phyloP scores from a whole-genome alignment of 371 early-diverging fungal genomes.

The Basidiobolus heterosporus region DNA sequence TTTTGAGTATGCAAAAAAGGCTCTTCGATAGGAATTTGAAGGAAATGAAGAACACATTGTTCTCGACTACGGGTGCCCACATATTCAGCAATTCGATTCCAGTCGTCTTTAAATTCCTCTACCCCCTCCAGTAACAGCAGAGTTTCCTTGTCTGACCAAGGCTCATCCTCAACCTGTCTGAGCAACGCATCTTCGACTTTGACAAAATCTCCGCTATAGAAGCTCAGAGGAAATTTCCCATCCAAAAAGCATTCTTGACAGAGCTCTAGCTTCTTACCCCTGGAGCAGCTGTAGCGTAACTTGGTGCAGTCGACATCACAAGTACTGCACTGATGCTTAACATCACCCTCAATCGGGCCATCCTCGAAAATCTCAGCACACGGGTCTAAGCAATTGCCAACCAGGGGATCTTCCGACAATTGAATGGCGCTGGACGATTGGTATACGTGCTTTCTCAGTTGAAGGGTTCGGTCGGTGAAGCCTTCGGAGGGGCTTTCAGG shows the following conservation, averaged over 20 bases:
- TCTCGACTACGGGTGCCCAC: slow-evolving; percentile 85
- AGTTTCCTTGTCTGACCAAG: slow-evolving; percentile 91
- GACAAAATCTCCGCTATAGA: slow-evolving; percentile 77
- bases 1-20: slow-evolving; percentile 34
- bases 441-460: not conserved
- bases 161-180: slow-evolving; percentile 32
- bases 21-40: slow-evolving; percentile 91
- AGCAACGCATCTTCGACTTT: slow-evolving; percentile 31
- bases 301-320: slow-evolving; percentile 79
- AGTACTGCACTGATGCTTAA: slow-evolving; percentile 44
- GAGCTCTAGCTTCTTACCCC: slow-evolving; percentile 63
- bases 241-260: slow-evolving; percentile 80
- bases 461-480: not conserved
- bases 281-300: slow-evolving; percentile 61
- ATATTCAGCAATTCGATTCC: slow-evolving; percentile 84
- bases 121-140: slow-evolving; percentile 85
- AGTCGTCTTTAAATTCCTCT: slow-evolving; percentile 91
- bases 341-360: slow-evolving; percentile 2
- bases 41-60: slow-evolving; percentile 86
- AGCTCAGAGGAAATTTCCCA: slow-evolving; percentile 79
- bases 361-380: slow-evolving; percentile 5
- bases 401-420: slow-evolving; percentile 24
- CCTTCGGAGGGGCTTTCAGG: too few relatives aligned
- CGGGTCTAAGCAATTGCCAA: slow-evolving; percentile 12
- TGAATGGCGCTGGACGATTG: not conserved